A percentile compares a stretch with the other conserved stretches of the same genome.
Evolutionary conservation across 352 stramenopile genomes (phyloP).

Genomic region (Pythium pectinolyticum): DNA sequence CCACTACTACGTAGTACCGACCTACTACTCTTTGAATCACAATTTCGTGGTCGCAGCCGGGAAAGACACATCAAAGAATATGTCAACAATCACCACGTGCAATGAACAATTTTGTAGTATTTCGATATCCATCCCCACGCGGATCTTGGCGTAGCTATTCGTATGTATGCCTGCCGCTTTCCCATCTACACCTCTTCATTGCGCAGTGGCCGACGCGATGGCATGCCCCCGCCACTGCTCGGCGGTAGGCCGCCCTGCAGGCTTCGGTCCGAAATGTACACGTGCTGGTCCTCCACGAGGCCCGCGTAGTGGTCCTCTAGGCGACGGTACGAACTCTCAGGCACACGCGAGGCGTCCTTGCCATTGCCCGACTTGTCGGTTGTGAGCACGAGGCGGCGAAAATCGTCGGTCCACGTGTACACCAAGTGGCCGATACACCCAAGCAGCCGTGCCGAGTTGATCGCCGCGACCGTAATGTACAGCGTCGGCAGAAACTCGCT

Average conservation of each 20-base stretch:
- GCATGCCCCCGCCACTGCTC: background rate
- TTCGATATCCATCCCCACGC: too few species aligned
- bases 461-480: constrained; percentile 63
- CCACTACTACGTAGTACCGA: too few species aligned
- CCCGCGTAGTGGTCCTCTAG: constrained; percentile 75
- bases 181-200: constrained; percentile 10
- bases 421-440: constrained; percentile 73
- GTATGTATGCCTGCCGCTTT: too few species aligned
- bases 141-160: too few species aligned
- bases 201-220: constrained; percentile 8
- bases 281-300: constrained; percentile 63
- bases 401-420: constrained; percentile 56
- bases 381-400: constrained; percentile 11
- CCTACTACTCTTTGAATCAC: too few species aligned
- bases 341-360: constrained; percentile 33
- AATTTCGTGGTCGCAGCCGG: too few species aligned
- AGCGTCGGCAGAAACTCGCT: constrained; percentile 65
- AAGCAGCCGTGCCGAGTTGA: constrained; percentile 68
- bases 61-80: too few species aligned
- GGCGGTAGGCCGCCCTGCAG: constrained; percentile 1
- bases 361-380: constrained; percentile 47
- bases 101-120: too few species aligned
- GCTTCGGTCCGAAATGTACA: constrained; percentile 44
- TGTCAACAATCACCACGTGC: too few species aligned
- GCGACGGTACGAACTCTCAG: constrained; percentile 58